Evolutionary conservation across 169 alveolate species (phyloP), one percentile per base, ranked within the genome.

Genomic region (Babesia bigemina): DNA sequence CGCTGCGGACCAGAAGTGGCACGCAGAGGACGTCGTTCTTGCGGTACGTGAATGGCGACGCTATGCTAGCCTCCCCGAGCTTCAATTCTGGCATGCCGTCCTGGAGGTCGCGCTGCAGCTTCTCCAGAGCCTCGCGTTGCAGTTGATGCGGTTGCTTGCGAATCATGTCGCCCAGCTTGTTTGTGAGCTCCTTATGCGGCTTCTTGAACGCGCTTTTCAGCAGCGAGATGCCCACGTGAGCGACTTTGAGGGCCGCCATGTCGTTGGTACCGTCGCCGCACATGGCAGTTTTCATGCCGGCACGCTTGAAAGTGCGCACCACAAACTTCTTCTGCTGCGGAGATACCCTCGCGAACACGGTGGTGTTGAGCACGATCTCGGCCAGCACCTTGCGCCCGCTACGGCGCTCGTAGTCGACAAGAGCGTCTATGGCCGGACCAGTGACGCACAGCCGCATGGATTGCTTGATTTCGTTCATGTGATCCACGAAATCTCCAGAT

Each of bases 221-320:
- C 49, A 98, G 86, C 24, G 99, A 98, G 10, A 98, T 92, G 45
- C 99, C 99, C 16, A 97, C 98, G 70, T 95, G 96, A 12, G 99
- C 98, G 50, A 95, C 94, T 77, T 97, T 98, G 61, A 98, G 90
- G 3, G 99, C 99, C n/a, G 99, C 99, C 58, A 97, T 98, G 85
- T 98, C 99, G 79, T 98, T 98, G 22, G 99, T 96, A 3, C 99
- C 99, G 91, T 98, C 99, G 14, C 99, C 99, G 86, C 99, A 96
- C 99, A 96, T 96, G 33, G 95, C 85, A 21, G 95, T 93, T 44
- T 87, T 91, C 65, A 91, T 85, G 22, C 97, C 96, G 63, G 90
- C 63, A 33, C 86, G 75, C 87, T 95, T 79, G 67, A 90, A 71
- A 48, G 94, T 79, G 75, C 93, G 86, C 77, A 91, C 73, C 70